A percentile compares a stretch with the other conserved stretches of the same genome.
Evolutionary conservation across 2,329 filamentous ascomycete species (phyloP).

Genomic region (Myriosclerotinia curreyana): DNA sequence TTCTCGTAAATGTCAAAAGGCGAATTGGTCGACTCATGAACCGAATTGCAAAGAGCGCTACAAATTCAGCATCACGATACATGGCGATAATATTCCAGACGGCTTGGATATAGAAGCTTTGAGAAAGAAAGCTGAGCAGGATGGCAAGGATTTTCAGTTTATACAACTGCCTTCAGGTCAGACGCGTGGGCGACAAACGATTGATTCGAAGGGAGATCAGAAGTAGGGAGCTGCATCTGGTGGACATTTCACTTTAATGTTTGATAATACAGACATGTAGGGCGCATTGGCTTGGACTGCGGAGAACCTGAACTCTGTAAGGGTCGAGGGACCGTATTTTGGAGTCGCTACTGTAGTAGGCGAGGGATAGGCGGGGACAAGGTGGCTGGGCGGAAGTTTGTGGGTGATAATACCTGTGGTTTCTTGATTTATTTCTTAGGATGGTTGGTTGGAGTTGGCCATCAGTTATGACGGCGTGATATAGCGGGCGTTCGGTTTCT

Average conservation of each 20-base stretch:
- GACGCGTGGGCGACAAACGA: background rate
- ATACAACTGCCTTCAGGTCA: slow-evolving; percentile 5
- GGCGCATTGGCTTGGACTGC: background rate
- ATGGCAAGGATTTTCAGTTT: slow-evolving; percentile 14
- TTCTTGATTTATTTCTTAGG: background rate
- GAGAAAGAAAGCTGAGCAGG: background rate
- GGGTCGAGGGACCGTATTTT: background rate
- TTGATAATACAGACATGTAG: background rate
- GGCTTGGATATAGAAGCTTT: slow-evolving; percentile 7
- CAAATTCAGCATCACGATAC: slow-evolving; percentile 13
- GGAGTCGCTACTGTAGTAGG: background rate
- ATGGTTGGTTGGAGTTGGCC: background rate
- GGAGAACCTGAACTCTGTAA: background rate
- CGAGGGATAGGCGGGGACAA: background rate
- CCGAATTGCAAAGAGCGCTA: slow-evolving; percentile 12
- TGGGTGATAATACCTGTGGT: background rate
- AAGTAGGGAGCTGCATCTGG: background rate
- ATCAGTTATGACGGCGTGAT: background rate
- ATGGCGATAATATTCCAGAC: slow-evolving; percentile 8
- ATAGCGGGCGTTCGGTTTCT: background rate
- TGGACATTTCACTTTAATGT: background rate
- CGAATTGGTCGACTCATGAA: slow-evolving; percentile 5
- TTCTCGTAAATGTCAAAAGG: slow-evolving; percentile 12
- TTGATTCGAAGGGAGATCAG: background rate
- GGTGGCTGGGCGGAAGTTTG: background rate